Evolutionary conservation across 2,329 filamentous ascomycete genomes (phyloP), one percentile per base, ranked within the genome.

Genomic region (Ceratocystis albifundus): DNA sequence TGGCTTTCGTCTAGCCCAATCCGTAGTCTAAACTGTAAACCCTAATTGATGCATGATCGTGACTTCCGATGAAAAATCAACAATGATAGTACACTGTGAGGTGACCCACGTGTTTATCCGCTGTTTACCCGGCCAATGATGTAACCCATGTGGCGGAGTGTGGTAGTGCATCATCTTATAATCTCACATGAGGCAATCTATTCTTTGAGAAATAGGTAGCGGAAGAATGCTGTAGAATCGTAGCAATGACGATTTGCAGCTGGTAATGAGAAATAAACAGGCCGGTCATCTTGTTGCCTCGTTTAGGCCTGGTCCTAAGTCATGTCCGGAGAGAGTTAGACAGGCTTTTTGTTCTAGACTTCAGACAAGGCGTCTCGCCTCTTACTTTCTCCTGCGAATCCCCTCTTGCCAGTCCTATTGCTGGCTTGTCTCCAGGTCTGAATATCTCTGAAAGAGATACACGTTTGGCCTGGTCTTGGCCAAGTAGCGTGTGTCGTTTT

Each of bases 161-260:
- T 50, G 17, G 46, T 50, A n/a, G 17, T 22, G 46, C n/a, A 22
- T n/a, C 46, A 20, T 10, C n/a, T n/a, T n/a, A n/a, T 7, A 20
- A n/a, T 50, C 15, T n/a, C 46, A 20, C 46, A 50, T 50, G 53
- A 59, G 53, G 53, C 53, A 59, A 22, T 28, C 53, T 32, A n/a
- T 59, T 59, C 28, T 59, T 30, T 1, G 53, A n/a, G 5, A 8
- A n/a, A 59, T 4, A 32, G 15, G 20, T 55, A 7, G 45, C 2
- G 45, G 17, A 7, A 48, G 45, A 48, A 48, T 20, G 45, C 45
- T 3, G 8, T 20, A 4, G 48, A n/a, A 17, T 53, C 10, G 48
- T 22, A 10, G 22, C 48, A 53, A 53, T 15, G 48, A 20, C 48
- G 48, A 41, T 10, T 50, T 20, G 6, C 46, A 7, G n/a, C 6